Conservation (phyloP, 805 yeast genomes). For the Sugiyamaella americana region DNA sequence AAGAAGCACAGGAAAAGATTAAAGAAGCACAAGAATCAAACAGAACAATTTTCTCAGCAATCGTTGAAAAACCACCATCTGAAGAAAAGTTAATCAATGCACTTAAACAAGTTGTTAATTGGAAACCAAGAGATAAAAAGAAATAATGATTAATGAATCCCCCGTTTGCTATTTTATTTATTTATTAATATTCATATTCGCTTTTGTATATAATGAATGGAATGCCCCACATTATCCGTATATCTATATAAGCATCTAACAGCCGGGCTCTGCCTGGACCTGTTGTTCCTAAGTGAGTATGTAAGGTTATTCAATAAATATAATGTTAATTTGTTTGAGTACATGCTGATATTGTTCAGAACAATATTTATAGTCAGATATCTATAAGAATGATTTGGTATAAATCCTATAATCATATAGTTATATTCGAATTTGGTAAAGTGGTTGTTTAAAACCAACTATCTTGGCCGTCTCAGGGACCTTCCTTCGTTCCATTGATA, state of each 20-base stretch:
- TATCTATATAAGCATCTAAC: background rate
- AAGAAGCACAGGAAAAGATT: slow-evolving; percentile 37
- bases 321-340: no score
- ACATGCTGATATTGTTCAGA: no score
- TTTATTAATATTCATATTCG: background rate
- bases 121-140: slow-evolving; percentile 21
- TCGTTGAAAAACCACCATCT: slow-evolving; percentile 66
- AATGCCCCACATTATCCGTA: background rate
- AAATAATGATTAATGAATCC: slow-evolving; percentile 2
- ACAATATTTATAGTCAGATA: no score
- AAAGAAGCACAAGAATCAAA: background rate
- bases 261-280: no score
- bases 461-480: no score
- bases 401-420: no score
- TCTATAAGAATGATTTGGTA: no score
- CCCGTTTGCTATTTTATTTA: background rate
- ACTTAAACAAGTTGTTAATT: slow-evolving; percentile 29
- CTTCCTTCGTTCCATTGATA: no score
- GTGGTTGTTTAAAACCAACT: no score
- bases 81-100: slow-evolving; percentile 30
- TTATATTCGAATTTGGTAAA: no score
- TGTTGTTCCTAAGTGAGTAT: no score
- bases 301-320: no score
- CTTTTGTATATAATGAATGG: slow-evolving; percentile 1
- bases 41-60: slow-evolving; percentile 48